Base-by-base conservation (phyloP, 345 rosid genomes). In the Diplotaxis tenuifolia region DNA sequence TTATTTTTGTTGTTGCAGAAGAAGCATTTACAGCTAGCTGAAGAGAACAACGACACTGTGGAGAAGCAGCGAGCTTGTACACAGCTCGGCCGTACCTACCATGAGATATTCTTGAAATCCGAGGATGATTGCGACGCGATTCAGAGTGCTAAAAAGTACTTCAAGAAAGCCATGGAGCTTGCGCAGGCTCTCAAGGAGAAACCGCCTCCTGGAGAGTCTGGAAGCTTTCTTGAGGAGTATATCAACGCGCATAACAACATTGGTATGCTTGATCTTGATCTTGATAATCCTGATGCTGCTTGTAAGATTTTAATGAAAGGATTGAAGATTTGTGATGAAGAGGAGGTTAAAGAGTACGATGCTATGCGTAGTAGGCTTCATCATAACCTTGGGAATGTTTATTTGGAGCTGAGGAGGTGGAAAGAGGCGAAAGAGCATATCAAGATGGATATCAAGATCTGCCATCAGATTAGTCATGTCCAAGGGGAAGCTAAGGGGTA, bases 401-500 rank as follows among this genome's bases (percentile, higher is more conserved):
- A 75, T 71, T 61, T 82, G 78, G 92, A 81, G 81, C 75, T 87
- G 77, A 87, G 96, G 72, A 71, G 50, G 83, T 95, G 98, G 98
- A 85, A 79, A 38, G 79, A 87, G 79, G 95, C 98, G 54, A 72
- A 79, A 65, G 70, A 86, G 23, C 96, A 95, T 66, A 86, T 89
- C 59, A 86, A 87, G 80, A 89, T 85, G 81, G 98, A 95, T 75
- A 87, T 95, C 42, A 63, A 75, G 34, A 92, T 95, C 65, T 95
- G 99, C 71, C 85, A 83, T 79, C 79, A 77, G 63, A 90, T 92
- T 23, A 83, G 75, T 62, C 98, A 95, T 65, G 9, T 73, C 62
- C 90, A 90, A 79, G 99, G 98, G 58, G 97, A 92, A 85, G 98
- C 99, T 45, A 95, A 95, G 74, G 99, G 97, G 55, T 92, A 86